These are phyloP conservation scores for Plasmodium ovale DNA, from an alignment of 169 alveolate genomes.

Conservation along the genomic window DNA sequence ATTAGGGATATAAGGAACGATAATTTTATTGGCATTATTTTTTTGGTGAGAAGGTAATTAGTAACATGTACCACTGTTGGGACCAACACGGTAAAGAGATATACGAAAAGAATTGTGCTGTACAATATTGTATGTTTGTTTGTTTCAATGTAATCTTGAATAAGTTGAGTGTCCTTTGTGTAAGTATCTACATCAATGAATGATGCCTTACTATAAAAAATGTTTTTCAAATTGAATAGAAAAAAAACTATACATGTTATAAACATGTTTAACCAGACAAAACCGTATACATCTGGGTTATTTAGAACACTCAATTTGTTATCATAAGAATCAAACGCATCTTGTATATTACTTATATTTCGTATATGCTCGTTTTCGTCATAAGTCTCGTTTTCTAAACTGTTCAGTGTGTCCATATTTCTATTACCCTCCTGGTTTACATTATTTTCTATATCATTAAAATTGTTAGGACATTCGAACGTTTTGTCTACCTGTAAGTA, in stretches of 20 bases:
- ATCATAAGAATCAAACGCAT: conserved; percentile 62
- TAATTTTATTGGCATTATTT: conserved; percentile 19
- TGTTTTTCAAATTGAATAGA: conserved; percentile 47
- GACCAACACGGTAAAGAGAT: neutral
- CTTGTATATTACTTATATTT: conserved; percentile 24
- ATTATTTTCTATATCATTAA: conserved; percentile 32
- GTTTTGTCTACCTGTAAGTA: conserved; percentile 47
- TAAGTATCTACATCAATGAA: neutral
- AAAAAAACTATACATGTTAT: conserved; percentile 40
- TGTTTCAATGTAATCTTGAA: neutral
- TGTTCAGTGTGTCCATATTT: neutral
- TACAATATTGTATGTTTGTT: conserved; percentile 35
- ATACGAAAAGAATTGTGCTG: conserved; percentile 18
- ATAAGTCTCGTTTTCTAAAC: conserved; percentile 10
- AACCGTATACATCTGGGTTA: conserved; percentile 69
- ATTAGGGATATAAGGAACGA: conserved; percentile 47
- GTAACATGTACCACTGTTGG: conserved; percentile 23
- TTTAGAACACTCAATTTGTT: conserved; percentile 45
- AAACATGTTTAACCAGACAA: conserved; percentile 60
- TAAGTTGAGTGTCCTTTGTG: neutral
- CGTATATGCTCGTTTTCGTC: conserved; percentile 44
- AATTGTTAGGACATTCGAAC: conserved; percentile 15
- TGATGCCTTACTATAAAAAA: neutral
- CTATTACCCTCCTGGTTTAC: neutral
- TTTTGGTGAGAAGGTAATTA: conserved; percentile 29